These are phyloP conservation scores for Veloboletus limbatus DNA, from an alignment of 1,284 basidiomycete species.

Conservation along the genomic window DNA sequence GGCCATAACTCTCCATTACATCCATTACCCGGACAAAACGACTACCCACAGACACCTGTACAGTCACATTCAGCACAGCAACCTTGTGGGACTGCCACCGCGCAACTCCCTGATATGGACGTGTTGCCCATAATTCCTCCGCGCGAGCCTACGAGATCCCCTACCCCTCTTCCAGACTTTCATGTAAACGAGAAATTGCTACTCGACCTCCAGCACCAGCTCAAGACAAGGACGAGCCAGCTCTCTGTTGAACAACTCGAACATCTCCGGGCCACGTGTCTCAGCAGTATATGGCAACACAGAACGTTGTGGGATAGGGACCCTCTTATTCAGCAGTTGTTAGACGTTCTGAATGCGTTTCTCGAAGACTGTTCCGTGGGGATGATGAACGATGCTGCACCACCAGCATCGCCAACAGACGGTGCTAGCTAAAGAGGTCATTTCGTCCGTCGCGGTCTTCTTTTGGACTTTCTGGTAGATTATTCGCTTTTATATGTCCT, in stretches of 20 bases:
- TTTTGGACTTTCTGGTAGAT: conserved; percentile 21
- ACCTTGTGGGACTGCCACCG: conserved; percentile 7
- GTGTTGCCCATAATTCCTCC: conserved; percentile 21
- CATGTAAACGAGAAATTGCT: conserved; percentile 50
- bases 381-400: neutral
- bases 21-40: conserved; percentile 14
- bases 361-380: conserved; percentile 49
- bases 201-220: conserved; percentile 41
- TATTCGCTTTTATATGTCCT: conserved; percentile 30
- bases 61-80: neutral
- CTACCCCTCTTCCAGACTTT: conserved; percentile 68
- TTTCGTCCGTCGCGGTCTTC: neutral
- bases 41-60: conserved; percentile 16
- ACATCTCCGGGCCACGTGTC: conserved; percentile 83
- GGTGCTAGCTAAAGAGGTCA: neutral
- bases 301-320: conserved; percentile 83
- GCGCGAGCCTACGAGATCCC: conserved; percentile 50
- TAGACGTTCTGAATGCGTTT: conserved; percentile 55
- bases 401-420: conserved; percentile 5
- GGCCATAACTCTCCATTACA: neutral
- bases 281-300: conserved; percentile 79
- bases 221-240: conserved; percentile 51
- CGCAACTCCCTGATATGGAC: conserved; percentile 16
- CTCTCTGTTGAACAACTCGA: conserved; percentile 89
- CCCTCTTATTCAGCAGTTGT: conserved; percentile 57